These are phyloP conservation scores for Orbilia blumenaviensis DNA, from an alignment of 2,329 filamentous ascomycete species.

Conservation along the genomic window DNA sequence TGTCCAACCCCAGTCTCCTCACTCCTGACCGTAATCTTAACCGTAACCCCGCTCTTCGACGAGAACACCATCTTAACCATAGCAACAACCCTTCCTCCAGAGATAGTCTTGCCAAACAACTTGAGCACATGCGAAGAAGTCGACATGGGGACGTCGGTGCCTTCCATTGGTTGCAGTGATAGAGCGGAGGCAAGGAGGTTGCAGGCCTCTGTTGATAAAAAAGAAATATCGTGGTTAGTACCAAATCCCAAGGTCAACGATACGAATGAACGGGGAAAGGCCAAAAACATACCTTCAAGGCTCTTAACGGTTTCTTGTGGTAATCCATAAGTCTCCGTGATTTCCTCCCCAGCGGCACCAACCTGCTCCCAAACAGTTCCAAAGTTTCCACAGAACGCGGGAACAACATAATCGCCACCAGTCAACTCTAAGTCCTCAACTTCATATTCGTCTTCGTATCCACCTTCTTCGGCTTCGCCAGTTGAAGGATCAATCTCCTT, in stretches of 20 bases:
- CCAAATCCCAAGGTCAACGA: conserved; percentile 34
- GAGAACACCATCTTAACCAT: conserved; percentile 93
- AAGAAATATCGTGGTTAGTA: conserved; percentile 57
- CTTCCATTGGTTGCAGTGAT: conserved; percentile 91
- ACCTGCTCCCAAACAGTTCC: conserved; percentile 95
- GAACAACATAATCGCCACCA: conserved; percentile 92
- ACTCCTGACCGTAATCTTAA: conserved; percentile 89
- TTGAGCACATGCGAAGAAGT: conserved; percentile 93
- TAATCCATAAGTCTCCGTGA: conserved; percentile 78
- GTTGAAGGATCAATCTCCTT: conserved; percentile 97
- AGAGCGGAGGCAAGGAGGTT: conserved; percentile 87
- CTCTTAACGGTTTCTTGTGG: conserved; percentile 88
- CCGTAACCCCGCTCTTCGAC: conserved; percentile 90
- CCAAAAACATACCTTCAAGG: conserved; percentile 77
- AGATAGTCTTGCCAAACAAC: conserved; percentile 92
- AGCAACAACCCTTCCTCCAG: conserved; percentile 86
- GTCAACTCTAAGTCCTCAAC: conserved; percentile 90
- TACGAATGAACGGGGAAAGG: neutral
- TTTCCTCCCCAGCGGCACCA: conserved; percentile 86
- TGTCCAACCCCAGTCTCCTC: conserved; percentile 92
- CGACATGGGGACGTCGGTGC: conserved; percentile 87
- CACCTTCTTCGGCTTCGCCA: conserved; percentile 87
- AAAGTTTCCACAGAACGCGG: conserved; percentile 93
- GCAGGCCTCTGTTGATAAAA: conserved; percentile 75
- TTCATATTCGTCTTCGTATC: conserved; percentile 98